Evolutionary conservation across 495 filamentous ascomycete genomes (phyloP), one percentile per base, ranked within the genome.

Genomic region (Lentithecium fluviatile): DNA sequence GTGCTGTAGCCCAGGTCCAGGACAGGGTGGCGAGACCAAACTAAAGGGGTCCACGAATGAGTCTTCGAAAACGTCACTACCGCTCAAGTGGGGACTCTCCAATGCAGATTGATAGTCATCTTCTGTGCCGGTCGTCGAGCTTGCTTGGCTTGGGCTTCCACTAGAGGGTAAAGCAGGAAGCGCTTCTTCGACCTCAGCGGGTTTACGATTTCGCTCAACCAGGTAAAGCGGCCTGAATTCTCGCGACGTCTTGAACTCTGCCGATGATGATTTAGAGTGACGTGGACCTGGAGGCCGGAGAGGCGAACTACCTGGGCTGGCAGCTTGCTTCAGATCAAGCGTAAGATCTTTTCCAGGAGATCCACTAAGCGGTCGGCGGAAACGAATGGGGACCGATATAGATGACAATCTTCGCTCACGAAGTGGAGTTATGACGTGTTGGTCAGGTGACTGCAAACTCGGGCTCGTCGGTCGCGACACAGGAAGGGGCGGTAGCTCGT

Each of bases 221-320:
- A 78, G 70, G 57, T 76, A 77, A 20, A 78, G 45, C 6, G 76
- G 76, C 21, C 73, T 57, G 52, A 72, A 70, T 25, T 74, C 73
- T 12, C 65, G 57, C 7, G 60, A 61, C 15, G 29, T 42, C 42
- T 56, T 65, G 65, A 71, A 71, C 60, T 75, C 73, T 7, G 55
- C 64, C 4, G 74, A 76, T n/a, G 52, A 38, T 8, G 63, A 24
- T 21, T 70, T 65, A 48, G 58, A 54, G 48, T 71, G 68, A 12
- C 56, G 48, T 12, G 53, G 15, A 10, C 60, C 43, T 20, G 65
- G n/a, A 4, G 62, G 49, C 17, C 65, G 57, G n/a, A 64, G 34
- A 45, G 72, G 71, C 26, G 74, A 71, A 23, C 32, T 45, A 12
- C 52, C 45, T 0, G 71, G 63, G 6, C 63, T 62, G 8, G 47